A percentile compares a stretch with the other conserved stretches of the same genome.
phyloP scores from a whole-genome alignment of 73 alveolate species.

The Tetrahymena borealis region DNA sequence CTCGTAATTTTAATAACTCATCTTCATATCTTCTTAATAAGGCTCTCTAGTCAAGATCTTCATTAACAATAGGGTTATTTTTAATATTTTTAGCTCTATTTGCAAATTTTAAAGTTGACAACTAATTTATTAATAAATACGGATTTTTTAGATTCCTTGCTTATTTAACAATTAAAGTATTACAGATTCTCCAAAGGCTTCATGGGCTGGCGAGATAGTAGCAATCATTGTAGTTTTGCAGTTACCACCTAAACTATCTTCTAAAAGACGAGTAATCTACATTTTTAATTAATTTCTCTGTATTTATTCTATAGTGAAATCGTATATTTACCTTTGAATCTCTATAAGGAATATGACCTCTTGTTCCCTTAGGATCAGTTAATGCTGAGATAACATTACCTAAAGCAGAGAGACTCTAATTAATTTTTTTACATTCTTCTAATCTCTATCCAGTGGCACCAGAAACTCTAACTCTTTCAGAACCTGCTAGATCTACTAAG shows the following conservation, averaged over 20 bases:
- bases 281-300: constrained; percentile 25
- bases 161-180: neutral
- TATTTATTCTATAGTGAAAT: constrained; percentile 39
- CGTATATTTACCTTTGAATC: constrained; percentile 56
- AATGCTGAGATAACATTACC: constrained; percentile 65
- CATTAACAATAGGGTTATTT: constrained; percentile 91
- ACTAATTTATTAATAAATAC: neutral
- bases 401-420: constrained; percentile 51
- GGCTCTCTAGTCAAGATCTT: constrained; percentile 94
- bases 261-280: constrained; percentile 69
- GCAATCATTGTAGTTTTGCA: constrained; percentile 75
- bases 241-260: constrained; percentile 85
- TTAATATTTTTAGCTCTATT: constrained; percentile 96
- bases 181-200: constrained; percentile 84
- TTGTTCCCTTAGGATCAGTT: constrained; percentile 9
- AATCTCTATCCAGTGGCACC: constrained; percentile 49
- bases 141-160: constrained; percentile 12
- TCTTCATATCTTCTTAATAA: constrained; percentile 92
- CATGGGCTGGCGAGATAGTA: constrained; percentile 93
- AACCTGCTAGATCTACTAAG: constrained; percentile 71
- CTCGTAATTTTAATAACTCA: constrained; percentile 87
- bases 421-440: constrained; percentile 72
- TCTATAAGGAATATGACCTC: constrained; percentile 54
- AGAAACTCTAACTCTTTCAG: constrained; percentile 53
- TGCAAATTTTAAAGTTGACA: constrained; percentile 97